A percentile compares a stretch with the other conserved stretches of the same genome.
Conservation (phyloP, 768 basidiomycete genomes). For the Boletellus sp. region DNA sequence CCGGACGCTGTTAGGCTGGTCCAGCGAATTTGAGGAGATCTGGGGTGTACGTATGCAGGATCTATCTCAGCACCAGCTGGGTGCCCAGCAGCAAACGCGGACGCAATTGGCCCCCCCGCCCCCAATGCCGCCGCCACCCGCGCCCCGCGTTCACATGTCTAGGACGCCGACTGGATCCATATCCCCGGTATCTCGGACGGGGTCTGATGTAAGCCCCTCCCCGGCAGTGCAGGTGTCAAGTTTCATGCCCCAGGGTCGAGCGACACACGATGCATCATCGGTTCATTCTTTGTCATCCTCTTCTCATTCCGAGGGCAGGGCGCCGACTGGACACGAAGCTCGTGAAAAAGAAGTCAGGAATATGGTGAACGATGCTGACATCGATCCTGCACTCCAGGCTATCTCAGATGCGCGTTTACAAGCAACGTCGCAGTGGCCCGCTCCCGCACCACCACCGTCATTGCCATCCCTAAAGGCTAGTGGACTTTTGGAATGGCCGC, state of each 20-base stretch:
- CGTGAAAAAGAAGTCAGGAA: conserved; percentile 28
- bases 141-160: conserved; percentile 17
- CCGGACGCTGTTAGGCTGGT: conserved; percentile 53
- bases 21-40: conserved; percentile 57
- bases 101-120: conserved; percentile 17
- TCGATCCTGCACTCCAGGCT: conserved; percentile 31
- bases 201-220: conserved; percentile 17
- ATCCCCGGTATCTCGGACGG: conserved; percentile 19
- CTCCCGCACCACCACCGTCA: conserved; percentile 33
- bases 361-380: conserved; percentile 24
- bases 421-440: conserved; percentile 13
- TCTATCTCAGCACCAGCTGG: conserved; percentile 29
- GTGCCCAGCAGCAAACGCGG: conserved; percentile 15
- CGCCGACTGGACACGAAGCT: conserved; percentile 17
- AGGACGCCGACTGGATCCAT: conserved; percentile 12
- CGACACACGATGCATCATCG: conserved; percentile 35
- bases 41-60: conserved; percentile 63
- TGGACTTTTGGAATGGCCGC: conserved; percentile 58
- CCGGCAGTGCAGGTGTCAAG: conserved; percentile 25
- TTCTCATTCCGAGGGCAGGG: conserved; percentile 18
- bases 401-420: conserved; percentile 20
- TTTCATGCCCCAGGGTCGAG: conserved; percentile 32
- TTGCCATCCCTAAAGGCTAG: conserved; percentile 74
- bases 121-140: conserved; percentile 32
- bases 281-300: conserved; percentile 26